Base-by-base conservation (phyloP, 2,329 filamentous ascomycete species). In the Orbilia javanica region DNA sequence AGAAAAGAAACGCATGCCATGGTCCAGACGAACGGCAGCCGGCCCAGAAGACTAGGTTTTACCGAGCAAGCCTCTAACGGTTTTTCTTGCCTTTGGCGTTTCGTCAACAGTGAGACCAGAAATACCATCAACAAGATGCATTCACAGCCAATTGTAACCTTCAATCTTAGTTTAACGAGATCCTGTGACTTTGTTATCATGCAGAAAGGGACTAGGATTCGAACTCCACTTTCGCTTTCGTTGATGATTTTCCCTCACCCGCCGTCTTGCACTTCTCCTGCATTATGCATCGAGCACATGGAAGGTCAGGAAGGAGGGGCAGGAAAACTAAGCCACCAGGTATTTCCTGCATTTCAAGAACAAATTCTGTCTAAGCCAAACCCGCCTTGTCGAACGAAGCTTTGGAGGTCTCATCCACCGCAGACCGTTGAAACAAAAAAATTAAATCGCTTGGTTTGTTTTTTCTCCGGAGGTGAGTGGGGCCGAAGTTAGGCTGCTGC, bases 1-100 rank as follows among this genome's bases (percentile, higher is more conserved):
- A 86, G 96, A 98, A 87, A 92, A 92, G 86, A 96, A 77, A 62
- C 57, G 65, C 15, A 62, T 77, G 73, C 73, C 73, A 50, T 77
- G 73, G 73, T 66, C 73, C 50, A 69, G 73, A 66, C 65, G 73
- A 60, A 77, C 73, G 44, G 73, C 66, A 15, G 50, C 55, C 65
- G 72, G 72, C 3, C 66, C 65, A 71, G 65, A 77, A 39, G 73
- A 77, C 60, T 77, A 77, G 66, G 31, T 36, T 65, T 77, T 77
- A 65, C 65, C 73, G 73, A 77, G 66, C 27, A 60, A 63, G 46
- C 55, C 64, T 66, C 53, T 60, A 70, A 57, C 65, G 46, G 71
- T 55, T 75, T 52, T 52, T 44, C 53, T 42, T 60, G 31, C 55
- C 55, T 39, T 60, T 25, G 55, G 55, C 34, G 55, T 60, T 42